Evolutionary conservation across 805 yeast species (phyloP).

Genomic region (Nematodospora valgi): DNA sequence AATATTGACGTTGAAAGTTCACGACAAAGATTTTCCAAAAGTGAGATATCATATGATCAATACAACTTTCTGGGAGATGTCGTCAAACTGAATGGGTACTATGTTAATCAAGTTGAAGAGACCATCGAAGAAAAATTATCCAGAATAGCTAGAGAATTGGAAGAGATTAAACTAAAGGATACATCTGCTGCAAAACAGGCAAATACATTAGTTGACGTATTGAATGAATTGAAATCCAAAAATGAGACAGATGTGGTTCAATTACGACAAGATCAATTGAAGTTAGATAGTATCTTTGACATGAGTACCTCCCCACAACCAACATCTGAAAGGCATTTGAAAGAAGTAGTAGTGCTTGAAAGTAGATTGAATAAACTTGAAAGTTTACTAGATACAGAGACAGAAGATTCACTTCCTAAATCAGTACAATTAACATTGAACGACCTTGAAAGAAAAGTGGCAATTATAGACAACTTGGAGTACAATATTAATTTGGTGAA

Average conservation of each 20-base stretch:
- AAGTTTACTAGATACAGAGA: constrained; percentile 15
- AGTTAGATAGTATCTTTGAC: background rate
- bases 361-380: constrained; percentile 22
- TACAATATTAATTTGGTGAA: constrained; percentile 22
- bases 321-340: constrained; percentile 5
- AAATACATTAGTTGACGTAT: constrained; percentile 7
- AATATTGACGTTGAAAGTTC: constrained; percentile 12
- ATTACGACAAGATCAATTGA: background rate
- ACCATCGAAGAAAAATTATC: constrained; percentile 35
- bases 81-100: constrained; percentile 24
- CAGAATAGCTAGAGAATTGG: constrained; percentile 36
- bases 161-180: constrained; percentile 23
- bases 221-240: constrained; percentile 6
- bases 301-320: constrained; percentile 7
- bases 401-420: constrained; percentile 2
- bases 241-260: background rate
- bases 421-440: constrained; percentile 25
- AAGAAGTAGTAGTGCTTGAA: constrained; percentile 22
- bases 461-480: constrained; percentile 34
- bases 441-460: constrained; percentile 30
- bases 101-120: constrained; percentile 24
- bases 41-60: constrained; percentile 14
- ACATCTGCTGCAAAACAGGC: background rate
- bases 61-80: constrained; percentile 39
- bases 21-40: constrained; percentile 5